Conservation (phyloP, 352 stramenopile species). For the Phytopythium oedochilum region DNA sequence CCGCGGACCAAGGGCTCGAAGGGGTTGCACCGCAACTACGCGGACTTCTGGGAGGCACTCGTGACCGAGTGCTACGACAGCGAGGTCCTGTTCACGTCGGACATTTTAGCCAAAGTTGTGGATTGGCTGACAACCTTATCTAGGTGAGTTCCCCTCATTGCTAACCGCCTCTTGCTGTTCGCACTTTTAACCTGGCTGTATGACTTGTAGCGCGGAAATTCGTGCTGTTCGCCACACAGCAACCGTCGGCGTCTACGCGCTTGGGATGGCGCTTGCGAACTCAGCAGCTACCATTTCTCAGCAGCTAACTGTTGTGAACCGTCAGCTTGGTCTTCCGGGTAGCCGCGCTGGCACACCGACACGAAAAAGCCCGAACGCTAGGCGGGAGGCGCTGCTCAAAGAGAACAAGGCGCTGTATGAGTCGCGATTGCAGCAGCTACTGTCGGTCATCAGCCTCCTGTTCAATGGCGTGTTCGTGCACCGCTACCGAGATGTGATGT, state of each 20-base stretch:
- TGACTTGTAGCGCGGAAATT: conserved; percentile 57
- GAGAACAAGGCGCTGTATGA: conserved; percentile 72
- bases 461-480: conserved; percentile 80
- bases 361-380: conserved; percentile 44
- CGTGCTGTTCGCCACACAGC: conserved; percentile 77
- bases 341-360: conserved; percentile 10
- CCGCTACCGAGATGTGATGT: conserved; percentile 92
- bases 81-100: conserved; percentile 71
- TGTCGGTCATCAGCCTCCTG: conserved; percentile 58
- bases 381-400: conserved; percentile 36
- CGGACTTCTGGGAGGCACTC: conserved; percentile 74
- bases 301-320: conserved; percentile 60
- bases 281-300: conserved; percentile 45
- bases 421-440: conserved; percentile 42
- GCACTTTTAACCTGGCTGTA: conserved; percentile 4
- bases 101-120: conserved; percentile 56
- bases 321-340: conserved; percentile 60
- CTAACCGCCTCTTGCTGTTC: neutral
- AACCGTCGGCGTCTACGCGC: conserved; percentile 59
- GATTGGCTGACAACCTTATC: conserved; percentile 83
- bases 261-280: conserved; percentile 63
- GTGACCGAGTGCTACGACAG: conserved; percentile 78
- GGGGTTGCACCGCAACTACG: conserved; percentile 63
- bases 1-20: conserved; percentile 52
- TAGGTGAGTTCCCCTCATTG: conserved; percentile 24